These are phyloP conservation scores for Alternaria ventricosa DNA, from an alignment of 2,329 filamentous ascomycete species.

Conservation along the genomic window DNA sequence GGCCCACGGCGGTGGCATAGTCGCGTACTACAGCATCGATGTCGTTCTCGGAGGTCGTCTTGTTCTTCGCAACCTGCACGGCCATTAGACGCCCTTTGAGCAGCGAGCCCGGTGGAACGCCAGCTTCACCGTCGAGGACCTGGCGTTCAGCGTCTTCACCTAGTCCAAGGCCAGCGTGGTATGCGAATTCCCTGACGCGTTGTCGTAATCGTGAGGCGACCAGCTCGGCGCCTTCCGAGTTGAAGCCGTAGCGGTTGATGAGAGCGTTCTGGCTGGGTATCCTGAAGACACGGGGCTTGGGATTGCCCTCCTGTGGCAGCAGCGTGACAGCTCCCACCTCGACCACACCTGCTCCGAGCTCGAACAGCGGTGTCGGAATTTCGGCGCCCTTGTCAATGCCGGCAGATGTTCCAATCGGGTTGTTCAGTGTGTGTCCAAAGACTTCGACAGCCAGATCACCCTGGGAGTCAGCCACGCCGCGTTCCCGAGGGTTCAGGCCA, in stretches of 20 bases:
- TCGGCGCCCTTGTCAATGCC: slow-evolving; percentile 95
- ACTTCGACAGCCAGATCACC: slow-evolving; percentile 67
- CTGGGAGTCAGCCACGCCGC: slow-evolving; percentile 64
- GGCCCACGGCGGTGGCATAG: slow-evolving; percentile 88
- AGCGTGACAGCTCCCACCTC: slow-evolving; percentile 93
- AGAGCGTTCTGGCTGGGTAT: slow-evolving; percentile 82
- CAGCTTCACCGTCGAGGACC: slow-evolving; percentile 76
- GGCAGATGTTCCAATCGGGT: slow-evolving; percentile 93
- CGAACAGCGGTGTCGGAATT: slow-evolving; percentile 83
- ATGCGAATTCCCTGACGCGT: slow-evolving; percentile 79
- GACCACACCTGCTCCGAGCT: slow-evolving; percentile 82
- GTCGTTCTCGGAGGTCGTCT: slow-evolving; percentile 83
- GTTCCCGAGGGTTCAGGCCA: slow-evolving; percentile 81
- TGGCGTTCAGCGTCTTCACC: slow-evolving; percentile 69
- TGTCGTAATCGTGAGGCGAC: slow-evolving; percentile 81
- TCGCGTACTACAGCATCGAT: slow-evolving; percentile 78
- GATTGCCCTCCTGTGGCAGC: slow-evolving; percentile 85
- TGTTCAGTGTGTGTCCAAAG: slow-evolving; percentile 78
- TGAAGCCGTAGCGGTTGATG: slow-evolving; percentile 95
- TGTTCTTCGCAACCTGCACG: slow-evolving; percentile 97
- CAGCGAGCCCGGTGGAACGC: slow-evolving; percentile 84
- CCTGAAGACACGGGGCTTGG: slow-evolving; percentile 85
- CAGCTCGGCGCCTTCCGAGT: slow-evolving; percentile 86
- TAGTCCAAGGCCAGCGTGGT: slow-evolving; percentile 68
- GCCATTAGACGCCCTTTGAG: slow-evolving; percentile 76